Evolutionary conservation across 805 yeast genomes (phyloP).

Genomic region (Myxozyma sirexii): DNA sequence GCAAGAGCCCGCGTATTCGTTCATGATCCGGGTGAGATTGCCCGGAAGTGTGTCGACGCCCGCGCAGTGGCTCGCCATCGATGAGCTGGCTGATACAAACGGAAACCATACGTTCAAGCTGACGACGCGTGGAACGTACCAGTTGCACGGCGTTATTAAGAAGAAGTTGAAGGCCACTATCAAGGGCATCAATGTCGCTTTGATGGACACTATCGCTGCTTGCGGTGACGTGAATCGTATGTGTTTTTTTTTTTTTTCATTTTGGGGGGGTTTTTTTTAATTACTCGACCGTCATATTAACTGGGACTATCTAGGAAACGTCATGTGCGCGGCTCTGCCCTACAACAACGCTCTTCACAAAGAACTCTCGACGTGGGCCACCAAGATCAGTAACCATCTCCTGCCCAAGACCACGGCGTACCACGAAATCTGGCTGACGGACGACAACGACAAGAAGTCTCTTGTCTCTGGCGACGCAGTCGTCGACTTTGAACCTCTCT

Average conservation of each 20-base stretch:
- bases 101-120: constrained; percentile 94
- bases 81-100: constrained; percentile 71
- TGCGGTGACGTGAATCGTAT: constrained; percentile 95
- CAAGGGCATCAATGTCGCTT: constrained; percentile 86
- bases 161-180: constrained; percentile 85
- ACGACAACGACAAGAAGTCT: constrained; percentile 73
- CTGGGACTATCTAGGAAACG: too few species aligned
- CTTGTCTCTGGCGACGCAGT: constrained; percentile 84
- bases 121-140: constrained; percentile 97
- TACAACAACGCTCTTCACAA: constrained; percentile 77
- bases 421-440: constrained; percentile 92
- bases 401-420: constrained; percentile 93
- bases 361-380: constrained; percentile 67
- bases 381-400: constrained; percentile 73
- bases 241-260: not conserved
- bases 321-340: constrained; percentile 89
- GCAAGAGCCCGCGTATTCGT: constrained; percentile 91
- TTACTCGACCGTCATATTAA: too few species aligned
- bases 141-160: constrained; percentile 91
- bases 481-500: constrained; percentile 81
- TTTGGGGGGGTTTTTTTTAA: too few species aligned
- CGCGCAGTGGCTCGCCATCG: constrained; percentile 83
- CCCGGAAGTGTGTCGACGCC: constrained; percentile 93
- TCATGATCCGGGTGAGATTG: constrained; percentile 93
- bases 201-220: constrained; percentile 94